Conservation (phyloP, 2,329 filamentous ascomycete species). For the Fusarium sororula region DNA sequence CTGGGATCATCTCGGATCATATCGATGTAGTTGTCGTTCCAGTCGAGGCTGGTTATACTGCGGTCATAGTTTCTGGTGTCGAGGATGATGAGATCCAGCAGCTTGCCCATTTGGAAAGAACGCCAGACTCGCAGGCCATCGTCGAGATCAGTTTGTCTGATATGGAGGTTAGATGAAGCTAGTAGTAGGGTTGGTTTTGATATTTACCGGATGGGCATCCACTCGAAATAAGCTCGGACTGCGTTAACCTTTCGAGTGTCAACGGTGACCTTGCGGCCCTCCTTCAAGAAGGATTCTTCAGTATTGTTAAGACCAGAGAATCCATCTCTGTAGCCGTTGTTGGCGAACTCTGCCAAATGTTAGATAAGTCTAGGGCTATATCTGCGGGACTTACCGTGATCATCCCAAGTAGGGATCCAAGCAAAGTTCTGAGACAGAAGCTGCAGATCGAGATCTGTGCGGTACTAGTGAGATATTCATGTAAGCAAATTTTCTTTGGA, state of each 20-base stretch:
- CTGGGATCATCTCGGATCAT: slow-evolving; percentile 71
- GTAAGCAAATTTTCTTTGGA: rapidly evolving
- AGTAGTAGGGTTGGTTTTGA: too few relatives aligned
- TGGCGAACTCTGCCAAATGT: slow-evolving; percentile 57
- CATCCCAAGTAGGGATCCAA: slow-evolving; percentile 57
- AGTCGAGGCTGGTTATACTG: slow-evolving; percentile 61
- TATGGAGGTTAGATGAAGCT: not conserved
- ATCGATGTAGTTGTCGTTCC: slow-evolving; percentile 24
- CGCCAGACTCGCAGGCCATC: slow-evolving; percentile 76
- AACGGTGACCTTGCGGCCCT: slow-evolving; percentile 58
- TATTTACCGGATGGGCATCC: slow-evolving; percentile 60
- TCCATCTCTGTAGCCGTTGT: slow-evolving; percentile 73
- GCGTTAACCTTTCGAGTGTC: slow-evolving; percentile 79
- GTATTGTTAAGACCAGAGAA: slow-evolving; percentile 67
- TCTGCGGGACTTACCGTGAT: slow-evolving; percentile 19
- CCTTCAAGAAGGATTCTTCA: slow-evolving; percentile 20
- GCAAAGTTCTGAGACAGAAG: slow-evolving; percentile 53
- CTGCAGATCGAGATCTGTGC: slow-evolving; percentile 53
- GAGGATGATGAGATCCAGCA: slow-evolving; percentile 74
- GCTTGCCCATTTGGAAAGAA: slow-evolving; percentile 70
- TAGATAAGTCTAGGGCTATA: rapidly evolving
- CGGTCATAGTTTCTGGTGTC: slow-evolving; percentile 76
- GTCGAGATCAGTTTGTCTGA: slow-evolving; percentile 56
- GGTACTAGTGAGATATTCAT: slow-evolving; percentile 40
- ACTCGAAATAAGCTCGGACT: slow-evolving; percentile 75